These are phyloP conservation scores for Nakataea oryzae DNA, from an alignment of 2,329 filamentous ascomycete genomes.

Conservation along the genomic window DNA sequence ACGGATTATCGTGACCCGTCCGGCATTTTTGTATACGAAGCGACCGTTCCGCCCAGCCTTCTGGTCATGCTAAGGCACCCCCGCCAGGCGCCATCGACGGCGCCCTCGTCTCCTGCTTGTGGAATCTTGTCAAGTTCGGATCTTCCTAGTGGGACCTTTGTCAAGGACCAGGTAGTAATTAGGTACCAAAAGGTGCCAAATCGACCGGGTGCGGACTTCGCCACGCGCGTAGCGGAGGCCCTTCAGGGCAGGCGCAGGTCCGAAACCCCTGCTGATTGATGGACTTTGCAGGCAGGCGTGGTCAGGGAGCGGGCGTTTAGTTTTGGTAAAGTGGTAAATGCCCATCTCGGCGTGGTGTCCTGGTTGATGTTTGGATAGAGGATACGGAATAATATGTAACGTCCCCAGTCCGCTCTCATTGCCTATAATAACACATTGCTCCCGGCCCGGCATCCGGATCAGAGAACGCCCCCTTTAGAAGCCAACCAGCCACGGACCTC, in stretches of 20 bases:
- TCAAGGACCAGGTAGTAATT: background rate
- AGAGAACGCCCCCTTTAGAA: background rate
- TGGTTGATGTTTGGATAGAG: background rate
- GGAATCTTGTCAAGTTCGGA: background rate
- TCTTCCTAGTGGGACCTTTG: background rate
- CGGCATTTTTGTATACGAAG: background rate
- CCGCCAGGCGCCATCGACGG: background rate
- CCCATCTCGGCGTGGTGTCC: background rate
- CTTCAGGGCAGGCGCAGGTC: background rate
- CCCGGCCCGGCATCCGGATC: background rate
- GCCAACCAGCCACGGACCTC: constrained; percentile 11
- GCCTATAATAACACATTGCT: too few species aligned
- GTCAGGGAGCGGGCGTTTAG: background rate
- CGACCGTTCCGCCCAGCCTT: background rate
- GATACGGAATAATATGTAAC: background rate
- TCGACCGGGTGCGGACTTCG: background rate
- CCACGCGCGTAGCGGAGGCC: background rate
- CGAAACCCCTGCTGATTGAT: background rate
- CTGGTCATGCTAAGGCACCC: background rate
- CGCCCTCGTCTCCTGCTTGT: background rate
- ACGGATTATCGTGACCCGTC: background rate
- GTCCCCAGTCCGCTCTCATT: too few species aligned
- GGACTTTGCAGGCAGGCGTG: background rate
- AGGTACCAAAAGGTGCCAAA: background rate
- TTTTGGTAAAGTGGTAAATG: too few species aligned